Evolutionary conservation across 345 rosid species (phyloP), one percentile per base, ranked within the genome.

Genomic region (Arabis alpina): DNA sequence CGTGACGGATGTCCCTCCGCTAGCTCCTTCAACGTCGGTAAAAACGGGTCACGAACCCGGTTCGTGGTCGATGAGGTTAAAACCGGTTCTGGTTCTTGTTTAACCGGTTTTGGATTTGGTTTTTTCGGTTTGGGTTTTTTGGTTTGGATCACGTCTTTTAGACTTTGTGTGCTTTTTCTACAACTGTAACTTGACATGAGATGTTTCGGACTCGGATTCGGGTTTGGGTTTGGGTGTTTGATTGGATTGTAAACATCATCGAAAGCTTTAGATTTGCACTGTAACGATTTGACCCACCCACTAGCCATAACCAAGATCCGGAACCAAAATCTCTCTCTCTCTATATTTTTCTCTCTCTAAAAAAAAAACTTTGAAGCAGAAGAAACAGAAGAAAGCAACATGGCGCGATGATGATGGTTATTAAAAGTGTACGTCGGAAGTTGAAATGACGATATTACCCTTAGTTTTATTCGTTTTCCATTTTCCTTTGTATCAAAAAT

Each of bases 221-320:
- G 27, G 4, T 34, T 71, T 13, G 76, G 70, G 70, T 54, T 72
- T 25, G 72, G 72, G 42, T 8, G 51, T 74, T 75, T 68, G 1
- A 53, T 47, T 3, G 95, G 89, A 50, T 67, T 83, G 74, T 80
- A 76, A 68, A 91, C 98, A 79, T 94, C 99, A 3, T 94, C 97
- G 54, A 80, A 84, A 27, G 99, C 98, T 72, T 90, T 85, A 0
- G 99, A 91, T 72, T 86, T 94, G 86, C 99, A 94, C 49, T 91
- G 98, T 48, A 90, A 62, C 2, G 97, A 91, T 71, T 91, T 94
- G 54, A 94, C 86, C 99, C 99, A 94, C 56, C 87, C 81, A 53
- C 80, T 72, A 28, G 96, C 92, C 97, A 89, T 91, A 70, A 56
- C 64, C 8, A 44, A 15, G 63, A 75, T 60, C 74, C 72, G 52